Conservation (phyloP, 2,329 filamentous ascomycete species). For the Tympanopsis confertula region DNA sequence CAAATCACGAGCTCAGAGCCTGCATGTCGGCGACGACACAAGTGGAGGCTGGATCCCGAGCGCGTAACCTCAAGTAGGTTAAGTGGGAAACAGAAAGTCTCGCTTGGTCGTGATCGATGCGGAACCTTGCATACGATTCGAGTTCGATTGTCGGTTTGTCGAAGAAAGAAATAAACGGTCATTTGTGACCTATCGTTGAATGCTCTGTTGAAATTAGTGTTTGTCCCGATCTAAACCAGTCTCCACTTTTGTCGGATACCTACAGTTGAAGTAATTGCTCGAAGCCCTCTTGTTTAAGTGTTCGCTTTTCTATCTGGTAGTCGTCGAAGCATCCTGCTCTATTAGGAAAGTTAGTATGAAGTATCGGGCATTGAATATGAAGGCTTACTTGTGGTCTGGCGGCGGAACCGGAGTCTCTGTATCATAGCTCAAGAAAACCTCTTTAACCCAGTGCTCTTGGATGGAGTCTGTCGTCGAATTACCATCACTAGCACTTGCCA, state of each 20-base stretch:
- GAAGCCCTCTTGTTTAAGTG: background rate
- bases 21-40: conserved; percentile 19
- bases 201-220: conserved; percentile 16
- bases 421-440: conserved; percentile 16
- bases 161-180: conserved; percentile 35
- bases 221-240: background rate
- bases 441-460: conserved; percentile 26
- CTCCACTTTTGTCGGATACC: background rate
- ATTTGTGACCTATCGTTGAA: conserved; percentile 32
- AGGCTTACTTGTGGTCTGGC: conserved; percentile 13
- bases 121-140: conserved; percentile 38
- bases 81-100: conserved; percentile 34
- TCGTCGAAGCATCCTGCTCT: no score
- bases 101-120: conserved; percentile 20
- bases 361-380: no score
- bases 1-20: conserved; percentile 2
- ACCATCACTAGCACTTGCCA: conserved; percentile 11
- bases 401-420: background rate
- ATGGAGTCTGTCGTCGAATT: conserved; percentile 13
- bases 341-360: no score
- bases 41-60: conserved; percentile 22
- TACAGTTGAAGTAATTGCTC: background rate
- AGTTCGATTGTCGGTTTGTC: conserved; percentile 34
- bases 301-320: no score
- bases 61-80: conserved; percentile 30